Evolutionary conservation across 352 stramenopile genomes (phyloP), one percentile per base, ranked within the genome.

Genomic region (Globisporangium canariense): DNA sequence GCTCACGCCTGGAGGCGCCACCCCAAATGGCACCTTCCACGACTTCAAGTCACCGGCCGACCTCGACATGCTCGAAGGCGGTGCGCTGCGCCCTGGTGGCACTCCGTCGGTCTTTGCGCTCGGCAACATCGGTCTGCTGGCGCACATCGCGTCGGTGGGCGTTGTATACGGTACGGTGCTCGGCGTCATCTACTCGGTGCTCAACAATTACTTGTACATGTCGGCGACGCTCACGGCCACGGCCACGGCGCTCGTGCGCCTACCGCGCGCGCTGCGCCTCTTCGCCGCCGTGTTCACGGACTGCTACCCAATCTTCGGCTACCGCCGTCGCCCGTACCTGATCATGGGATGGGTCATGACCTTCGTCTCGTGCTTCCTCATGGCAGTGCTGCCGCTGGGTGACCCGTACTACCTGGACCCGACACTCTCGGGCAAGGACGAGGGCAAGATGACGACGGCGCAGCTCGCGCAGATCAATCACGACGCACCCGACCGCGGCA

Each of bases 321-420:
- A 89, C 61, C 88, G 83, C 3, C 75, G 87, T 13, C 88, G 88
- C 10, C 80, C 87, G 46, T 97, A 97, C 66, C 72, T 96, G 58
- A 77, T 90, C 28, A 62, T 90, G 20, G 89, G 89, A 13, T 88
- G 78, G 79, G 34, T 49, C 40, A 36, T 83, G 25, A 68, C 71
- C n/a, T 79, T 77, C 65, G 51, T 73, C 32, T 67, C 64, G 41
- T 79, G 76, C 41, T 67, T 85, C 22, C 20, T 79, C 57, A 84
- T 85, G 78, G 76, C 76, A 2, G 67, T 78, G 25, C 13, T 81
- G 32, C 76, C 78, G n/a, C 46, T 87, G 14, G 75, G 73, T 7
- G 68, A 79, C 0, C 78, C 78, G 51, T 87, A 83, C 69, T 87
- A 78, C 58, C 41, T 45, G 2, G 70, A 81, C 50, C 52, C 60